Evolutionary conservation across 2,329 filamentous ascomycete genomes (phyloP), one percentile per base, ranked within the genome.

Genomic region (Aureobasidium sp.): DNA sequence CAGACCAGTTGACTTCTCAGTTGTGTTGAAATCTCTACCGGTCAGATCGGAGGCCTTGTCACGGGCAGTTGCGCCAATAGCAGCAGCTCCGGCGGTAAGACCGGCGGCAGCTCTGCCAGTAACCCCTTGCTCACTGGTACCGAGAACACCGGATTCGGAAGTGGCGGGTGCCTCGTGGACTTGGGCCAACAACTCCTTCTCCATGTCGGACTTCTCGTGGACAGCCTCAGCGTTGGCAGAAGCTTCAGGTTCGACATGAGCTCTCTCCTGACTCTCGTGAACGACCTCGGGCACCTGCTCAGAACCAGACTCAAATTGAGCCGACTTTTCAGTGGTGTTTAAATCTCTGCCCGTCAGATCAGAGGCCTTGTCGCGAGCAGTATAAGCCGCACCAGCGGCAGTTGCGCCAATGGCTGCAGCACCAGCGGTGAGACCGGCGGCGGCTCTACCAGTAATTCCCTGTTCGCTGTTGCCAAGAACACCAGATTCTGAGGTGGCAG

Each of bases 101-200:
- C 65, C 69, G 47, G 75, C 79, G 55, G 75, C 77, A 33, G 74
- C 76, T 42, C 73, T 74, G 15, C 58, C 63, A 10, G 59, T 42
- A 29, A 63, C 19, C 17, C 57, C 60, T 23, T 61, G 55, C 47
- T 63, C 63, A 31, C 64, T 64, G 59, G 62, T 57, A 5, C 79
- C 76, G 46, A 78, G 76, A 75, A 45, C 73, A 19, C 64, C 64
- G 13, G 64, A 63, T 29, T 63, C 65, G 29, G 40, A 61, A 10
- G 64, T 66, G 19, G 67, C 61, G 45, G 66, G 65, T 27, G 66
- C 67, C 61, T 69, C 65, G 35, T 83, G 79, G 53, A 81, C 74
- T 73, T 85, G 86, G 11, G 79, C 76, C 72, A 86, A 80, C 59
- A 90, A 79, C 75, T 90, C 87, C 46, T 83, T 76, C 76, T 91